Percentiles rank a stretch among this genome's conserved stretches.
Conservation (phyloP, 2,329 filamentous ascomycete genomes). For the Phyllachora maydis region DNA sequence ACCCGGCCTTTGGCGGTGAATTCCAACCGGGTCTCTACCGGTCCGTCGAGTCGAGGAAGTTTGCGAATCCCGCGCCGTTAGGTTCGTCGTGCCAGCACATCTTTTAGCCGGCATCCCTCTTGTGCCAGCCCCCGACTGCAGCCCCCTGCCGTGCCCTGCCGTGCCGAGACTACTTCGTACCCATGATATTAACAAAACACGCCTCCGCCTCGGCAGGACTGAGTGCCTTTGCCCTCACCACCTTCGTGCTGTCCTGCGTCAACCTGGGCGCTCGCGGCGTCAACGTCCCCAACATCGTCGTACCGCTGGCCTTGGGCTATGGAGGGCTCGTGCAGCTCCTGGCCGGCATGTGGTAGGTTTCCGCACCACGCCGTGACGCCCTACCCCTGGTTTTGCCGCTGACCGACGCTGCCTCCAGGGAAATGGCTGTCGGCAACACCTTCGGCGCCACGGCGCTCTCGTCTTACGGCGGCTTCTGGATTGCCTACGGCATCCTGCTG, state of each 20-base stretch:
- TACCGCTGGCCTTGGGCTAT: constrained; percentile 52
- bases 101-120: no score
- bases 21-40: constrained; percentile 52
- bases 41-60: constrained; percentile 43
- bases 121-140: no score
- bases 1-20: constrained; percentile 48
- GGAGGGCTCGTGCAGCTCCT: constrained; percentile 62
- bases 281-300: constrained; percentile 39
- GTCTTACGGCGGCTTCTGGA: constrained; percentile 73
- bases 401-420: constrained; percentile 25
- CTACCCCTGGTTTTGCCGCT: no score
- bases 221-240: constrained; percentile 62
- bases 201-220: no score
- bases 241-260: constrained; percentile 56
- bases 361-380: background rate
- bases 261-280: constrained; percentile 48
- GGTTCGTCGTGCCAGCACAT: no score
- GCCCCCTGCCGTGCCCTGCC: no score
- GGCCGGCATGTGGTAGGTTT: constrained; percentile 66
- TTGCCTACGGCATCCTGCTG: constrained; percentile 51
- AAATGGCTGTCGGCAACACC: constrained; percentile 75
- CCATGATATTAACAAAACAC: no score
- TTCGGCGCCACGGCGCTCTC: constrained; percentile 67
- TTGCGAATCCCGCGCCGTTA: constrained; percentile 62
- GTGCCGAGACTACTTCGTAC: no score